Percentiles rank a stretch among this genome's conserved stretches.
These are phyloP conservation scores for Aspergillus sp. DNA, from an alignment of 2,329 filamentous ascomycete genomes.

Conservation along the genomic window DNA sequence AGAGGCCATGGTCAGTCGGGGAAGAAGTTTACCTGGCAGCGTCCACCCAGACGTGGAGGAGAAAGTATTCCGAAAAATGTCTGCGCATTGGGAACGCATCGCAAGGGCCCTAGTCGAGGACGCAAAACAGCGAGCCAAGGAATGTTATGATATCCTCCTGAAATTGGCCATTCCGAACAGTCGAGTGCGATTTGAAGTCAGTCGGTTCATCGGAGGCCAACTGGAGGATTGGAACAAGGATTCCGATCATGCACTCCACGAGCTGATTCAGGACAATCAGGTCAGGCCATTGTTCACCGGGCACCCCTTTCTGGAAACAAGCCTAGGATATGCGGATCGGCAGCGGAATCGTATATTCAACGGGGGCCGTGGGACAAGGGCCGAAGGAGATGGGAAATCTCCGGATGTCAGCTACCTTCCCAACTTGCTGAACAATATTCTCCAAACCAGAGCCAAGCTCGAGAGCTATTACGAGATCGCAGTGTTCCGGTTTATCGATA, in stretches of 20 bases:
- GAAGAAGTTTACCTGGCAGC: constrained; percentile 12
- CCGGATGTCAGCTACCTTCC: background rate
- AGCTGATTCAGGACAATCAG: constrained; percentile 15
- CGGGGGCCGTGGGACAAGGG: too few species aligned
- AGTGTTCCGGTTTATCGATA: constrained; percentile 14
- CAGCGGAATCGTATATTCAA: background rate
- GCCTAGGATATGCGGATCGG: background rate
- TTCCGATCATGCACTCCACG: constrained; percentile 1
- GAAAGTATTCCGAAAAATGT: constrained; percentile 10
- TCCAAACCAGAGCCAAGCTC: constrained; percentile 1
- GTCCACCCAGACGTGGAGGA: constrained; percentile 17
- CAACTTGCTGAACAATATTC: constrained; percentile 10
- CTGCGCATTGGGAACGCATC: constrained; percentile 8
- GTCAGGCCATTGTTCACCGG: constrained; percentile 5
- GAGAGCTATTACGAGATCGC: constrained; percentile 15
- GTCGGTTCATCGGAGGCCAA: background rate
- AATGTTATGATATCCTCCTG: constrained; percentile 8
- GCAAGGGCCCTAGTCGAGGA: constrained; percentile 4
- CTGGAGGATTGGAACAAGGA: constrained; percentile 11
- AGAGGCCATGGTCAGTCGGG: constrained; percentile 13
- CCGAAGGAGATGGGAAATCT: background rate
- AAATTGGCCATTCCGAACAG: constrained; percentile 14
- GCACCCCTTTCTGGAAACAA: background rate
- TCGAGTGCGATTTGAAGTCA: constrained; percentile 12
- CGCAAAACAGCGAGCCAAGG: background rate